Base-by-base conservation (phyloP, 208 protist genomes). In the Leptomonas seymouri region DNA sequence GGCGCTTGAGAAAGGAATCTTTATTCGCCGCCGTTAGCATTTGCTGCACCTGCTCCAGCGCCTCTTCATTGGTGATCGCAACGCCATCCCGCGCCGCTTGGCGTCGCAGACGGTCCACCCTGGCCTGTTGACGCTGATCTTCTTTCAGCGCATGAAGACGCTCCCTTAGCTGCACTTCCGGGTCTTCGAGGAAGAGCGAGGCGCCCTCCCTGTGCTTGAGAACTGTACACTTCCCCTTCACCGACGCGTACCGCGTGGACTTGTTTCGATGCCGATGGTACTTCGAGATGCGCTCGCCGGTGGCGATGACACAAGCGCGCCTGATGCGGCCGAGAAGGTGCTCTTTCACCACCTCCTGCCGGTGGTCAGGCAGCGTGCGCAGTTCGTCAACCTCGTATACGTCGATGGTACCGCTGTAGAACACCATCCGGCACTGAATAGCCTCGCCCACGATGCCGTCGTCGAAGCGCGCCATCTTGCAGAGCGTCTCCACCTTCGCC, bases 221-320 rank as follows among this genome's bases (percentile, higher is more conserved):
- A 1, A 92, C 57, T 39, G 82, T 82, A 61, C 81, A 89, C 70
- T 85, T 91, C 27, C 90, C 90, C 31, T 88, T 84, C 14, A 95
- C 57, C 21, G 90, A 76, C 0, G 90, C 74, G 55, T 78, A 78
- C 20, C 86, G 87, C 23, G 74, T 78, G 50, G 54, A 70, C 8
- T 59, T 78, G 67, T 93, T 85, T 30, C 68, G 49, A 58, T 95
- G 90, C 6, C 90, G 85, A 64, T 95, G 90, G 65, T 89, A 95
- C 57, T 89, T 87, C 3, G 84, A 91, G 39, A 95, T 76, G 44
- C 85, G 88, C 70, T 81, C 56, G 9, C 51, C 55, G 11, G 58
- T 59, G 49, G 74, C 81, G 0, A 58, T 53, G 28, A 93, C 80
- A 49, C 86, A 88, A 50, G 67, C 49, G 23, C 71, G 67, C 62